These are phyloP conservation scores for Marsdenia floribunda DNA, from an alignment of 257 asterid species.

Conservation along the genomic window DNA sequence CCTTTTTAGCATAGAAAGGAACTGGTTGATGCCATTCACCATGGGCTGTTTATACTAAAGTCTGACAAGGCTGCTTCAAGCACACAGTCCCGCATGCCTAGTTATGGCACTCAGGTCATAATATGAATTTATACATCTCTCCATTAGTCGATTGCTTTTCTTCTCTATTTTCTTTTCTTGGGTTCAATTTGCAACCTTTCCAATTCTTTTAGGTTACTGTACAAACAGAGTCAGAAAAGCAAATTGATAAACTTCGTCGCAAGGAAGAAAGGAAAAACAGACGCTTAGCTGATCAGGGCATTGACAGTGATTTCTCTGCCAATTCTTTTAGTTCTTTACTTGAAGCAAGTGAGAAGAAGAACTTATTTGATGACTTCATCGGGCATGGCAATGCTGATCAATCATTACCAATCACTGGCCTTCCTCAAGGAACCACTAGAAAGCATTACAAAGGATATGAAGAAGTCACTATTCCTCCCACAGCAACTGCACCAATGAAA, in stretches of 20 bases:
- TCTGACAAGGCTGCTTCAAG: constrained; percentile 68
- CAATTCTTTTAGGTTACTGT: constrained; percentile 65
- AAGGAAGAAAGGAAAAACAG: constrained; percentile 90
- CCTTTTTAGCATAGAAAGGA: constrained; percentile 78
- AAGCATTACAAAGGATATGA: constrained; percentile 85
- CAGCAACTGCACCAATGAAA: constrained; percentile 88
- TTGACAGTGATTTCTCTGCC: constrained; percentile 59
- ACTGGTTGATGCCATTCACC: constrained; percentile 76
- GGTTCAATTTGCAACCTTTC: constrained; percentile 8
- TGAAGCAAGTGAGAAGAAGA: constrained; percentile 87
- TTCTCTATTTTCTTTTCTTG: not conserved
- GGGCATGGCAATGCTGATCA: constrained; percentile 79
- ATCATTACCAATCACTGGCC: constrained; percentile 56
- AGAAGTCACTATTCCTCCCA: constrained; percentile 89
- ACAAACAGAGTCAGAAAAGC: constrained; percentile 82
- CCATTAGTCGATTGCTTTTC: not conserved
- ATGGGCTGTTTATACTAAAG: constrained; percentile 65
- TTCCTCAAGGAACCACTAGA: constrained; percentile 84
- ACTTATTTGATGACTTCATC: constrained; percentile 69
- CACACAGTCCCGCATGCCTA: constrained; percentile 65
- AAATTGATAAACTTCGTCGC: constrained; percentile 91
- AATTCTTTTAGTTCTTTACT: constrained; percentile 73
- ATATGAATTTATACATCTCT: constrained; percentile 11
- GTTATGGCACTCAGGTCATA: constrained; percentile 93
- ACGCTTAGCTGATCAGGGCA: constrained; percentile 69